Evolutionary conservation across 208 protist genomes (phyloP).

Genomic region (Vickermania ingenoplastis): DNA sequence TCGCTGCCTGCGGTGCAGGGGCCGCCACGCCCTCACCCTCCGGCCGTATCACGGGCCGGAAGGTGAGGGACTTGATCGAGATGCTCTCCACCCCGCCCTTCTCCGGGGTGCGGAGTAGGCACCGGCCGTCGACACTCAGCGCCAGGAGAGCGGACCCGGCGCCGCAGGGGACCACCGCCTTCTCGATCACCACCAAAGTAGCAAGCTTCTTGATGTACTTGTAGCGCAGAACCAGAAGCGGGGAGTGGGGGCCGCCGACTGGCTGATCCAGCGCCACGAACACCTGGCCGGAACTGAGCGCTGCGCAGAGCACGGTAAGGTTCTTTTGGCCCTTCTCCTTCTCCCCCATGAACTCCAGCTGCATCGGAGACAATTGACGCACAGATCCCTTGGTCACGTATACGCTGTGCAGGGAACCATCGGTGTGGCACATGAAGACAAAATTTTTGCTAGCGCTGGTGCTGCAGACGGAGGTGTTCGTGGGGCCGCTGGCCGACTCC

Average conservation of each 20-base stretch:
- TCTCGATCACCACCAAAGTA: slow-evolving; percentile 3
- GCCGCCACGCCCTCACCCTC: no score
- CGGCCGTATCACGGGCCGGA: neutral
- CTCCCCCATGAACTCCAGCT: slow-evolving; percentile 24
- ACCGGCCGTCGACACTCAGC: slow-evolving; percentile 1
- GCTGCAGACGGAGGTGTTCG: slow-evolving; percentile 14
- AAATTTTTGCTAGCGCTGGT: slow-evolving; percentile 30
- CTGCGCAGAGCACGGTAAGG: neutral
- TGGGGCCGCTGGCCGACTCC: slow-evolving; percentile 10
- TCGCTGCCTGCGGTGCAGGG: no score
- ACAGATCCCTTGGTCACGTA: slow-evolving; percentile 30
- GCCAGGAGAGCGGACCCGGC: neutral
- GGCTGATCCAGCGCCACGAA: slow-evolving; percentile 9
- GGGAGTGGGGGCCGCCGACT: no score
- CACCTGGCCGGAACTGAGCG: slow-evolving; percentile 24
- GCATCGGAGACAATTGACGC: slow-evolving; percentile 33
- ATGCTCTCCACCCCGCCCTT: neutral
- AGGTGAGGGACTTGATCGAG: neutral
- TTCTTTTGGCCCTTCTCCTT: neutral
- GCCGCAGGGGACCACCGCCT: neutral
- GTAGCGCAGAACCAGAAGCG: slow-evolving; percentile 22
- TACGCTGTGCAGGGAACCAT: slow-evolving; percentile 51
- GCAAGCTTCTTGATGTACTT: slow-evolving; percentile 23
- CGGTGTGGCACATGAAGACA: slow-evolving; percentile 49
- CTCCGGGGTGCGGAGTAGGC: neutral